Evolutionary conservation across 257 asterid species (phyloP), one percentile per base, ranked within the genome.

Genomic region (Solanum lycopersicoides): DNA sequence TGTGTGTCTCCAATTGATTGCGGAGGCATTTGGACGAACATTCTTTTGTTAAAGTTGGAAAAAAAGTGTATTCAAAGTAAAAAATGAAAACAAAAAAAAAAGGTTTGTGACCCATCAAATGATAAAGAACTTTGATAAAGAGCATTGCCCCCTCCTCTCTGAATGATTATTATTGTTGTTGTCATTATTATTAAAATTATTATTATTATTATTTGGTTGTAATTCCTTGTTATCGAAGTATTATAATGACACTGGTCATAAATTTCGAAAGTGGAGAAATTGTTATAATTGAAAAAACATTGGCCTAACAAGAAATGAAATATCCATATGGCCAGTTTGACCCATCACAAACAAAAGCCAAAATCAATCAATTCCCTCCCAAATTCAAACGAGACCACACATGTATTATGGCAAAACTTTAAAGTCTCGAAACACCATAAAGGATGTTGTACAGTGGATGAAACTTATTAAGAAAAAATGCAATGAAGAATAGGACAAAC

Each of bases 301-400:
- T 32, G 42, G 44, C 82, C 39, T 1, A 35, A 37, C 50, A 73
- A 73, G 50, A 37, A 37, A 73, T 37, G 4, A n/a, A 37, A 10
- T 37, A 73, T 73, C 59, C 12, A 41, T 21, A 75, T 20, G 16
- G 47, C 59, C 30, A 12, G 15, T 41, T 75, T 23, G 56, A 3
- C 83, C 56, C 83, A n/a, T 41, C 83, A 20, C 35, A 39, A 41
- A 41, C 53, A 74, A 74, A 74, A 21, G 82, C 82, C 56, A 75
- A 75, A 39, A 20, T 75, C 32, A 75, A 75, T 21, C 2, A 75
- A 39, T 39, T 74, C 82, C 34, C 56, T 39, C 16, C 25, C 32
- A 30, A 56, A 74, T 39, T 74, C 53, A 37, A 15, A 74, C 3
- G 83, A 56, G n/a, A 3, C n/a, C n/a, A 18, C 65, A 53, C 63